Base-by-base conservation (phyloP, 2,329 filamentous ascomycete species). In the Daldinia sp. region DNA sequence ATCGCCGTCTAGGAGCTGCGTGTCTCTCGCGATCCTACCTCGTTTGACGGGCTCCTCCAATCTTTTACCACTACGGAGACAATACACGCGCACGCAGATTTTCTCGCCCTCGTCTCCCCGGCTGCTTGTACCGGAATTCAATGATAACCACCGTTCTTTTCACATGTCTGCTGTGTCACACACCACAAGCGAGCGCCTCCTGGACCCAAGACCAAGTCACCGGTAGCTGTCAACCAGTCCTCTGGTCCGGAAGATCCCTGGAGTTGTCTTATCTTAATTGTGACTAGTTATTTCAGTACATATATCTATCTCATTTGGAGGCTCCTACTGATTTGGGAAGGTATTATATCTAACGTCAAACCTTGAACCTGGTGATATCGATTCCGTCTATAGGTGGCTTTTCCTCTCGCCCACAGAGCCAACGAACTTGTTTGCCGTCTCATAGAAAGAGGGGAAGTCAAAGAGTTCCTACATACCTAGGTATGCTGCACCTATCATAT, bases 181-280 rank as follows among this genome's bases (percentile, higher is more conserved):
- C 69, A 68, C 69, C 71, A 70, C 69, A 72, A 71, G 64, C 60
- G 65, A 69, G 63, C 69, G 69, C 71, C 69, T 71, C 67, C 42
- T 65, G 63, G 61, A 70, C 71, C 71, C 71, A 72, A 70, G 69
- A 65, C 71, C 71, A 66, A 69, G 71, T 67, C 71, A 62, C 66
- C 71, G 71, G 71, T 65, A 73, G 67, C 71, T 70, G 71, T 71
- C 71, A 71, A 69, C 70, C 68, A 71, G 65, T 65, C 56, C 66
- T 63, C 68, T 69, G 68, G 68, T 65, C 55, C 66, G 62, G 65
- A 61, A 62, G 60, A 65, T 69, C 68, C 66, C 66, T 71, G 63
- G 37, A 44, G 26, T 44, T 58, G 66, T 67, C 68, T 71, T 69
- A 60, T 67, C 56, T 71, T 67, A 46, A 68, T 71, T 56, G 35